phyloP scores from a whole-genome alignment of 2,329 filamentous ascomycete species.

The Nectriaceae sp. region DNA sequence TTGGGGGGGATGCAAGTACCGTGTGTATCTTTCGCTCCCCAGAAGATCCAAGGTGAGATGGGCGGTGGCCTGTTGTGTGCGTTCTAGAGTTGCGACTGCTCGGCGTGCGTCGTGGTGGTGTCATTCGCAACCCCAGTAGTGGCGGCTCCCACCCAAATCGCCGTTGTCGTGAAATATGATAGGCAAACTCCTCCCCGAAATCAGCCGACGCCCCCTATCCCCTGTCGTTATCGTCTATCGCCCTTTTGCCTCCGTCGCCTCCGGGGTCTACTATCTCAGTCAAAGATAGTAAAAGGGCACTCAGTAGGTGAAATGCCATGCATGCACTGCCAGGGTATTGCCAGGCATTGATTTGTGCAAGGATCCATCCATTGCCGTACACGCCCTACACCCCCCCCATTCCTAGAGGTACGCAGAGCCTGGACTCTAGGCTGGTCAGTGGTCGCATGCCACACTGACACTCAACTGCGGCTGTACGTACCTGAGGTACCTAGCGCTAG shows the following conservation, averaged over 20 bases:
- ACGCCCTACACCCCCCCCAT: too few species aligned
- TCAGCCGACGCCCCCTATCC: constrained; percentile 12
- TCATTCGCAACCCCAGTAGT: constrained; percentile 10
- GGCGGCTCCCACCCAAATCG: not conserved
- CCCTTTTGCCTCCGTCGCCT: constrained; percentile 1
- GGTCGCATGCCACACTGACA: constrained; percentile 13
- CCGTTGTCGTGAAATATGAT: not conserved
- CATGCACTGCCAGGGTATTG: too few species aligned
- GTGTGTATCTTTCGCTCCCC: too few species aligned
- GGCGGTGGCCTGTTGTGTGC: constrained; percentile 19
- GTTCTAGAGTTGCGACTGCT: constrained; percentile 20
- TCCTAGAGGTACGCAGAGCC: too few species aligned
- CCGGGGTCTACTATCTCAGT: too few species aligned
- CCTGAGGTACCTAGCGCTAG: constrained; percentile 21
- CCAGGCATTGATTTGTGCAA: too few species aligned
- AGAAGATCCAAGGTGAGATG: too few species aligned
- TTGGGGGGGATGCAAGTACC: not conserved
- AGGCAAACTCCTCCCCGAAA: constrained; percentile 11
- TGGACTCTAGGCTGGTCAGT: not conserved
- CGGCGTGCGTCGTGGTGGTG: constrained; percentile 17
- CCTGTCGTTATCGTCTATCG: constrained; percentile 1
- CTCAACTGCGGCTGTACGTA: constrained; percentile 29
- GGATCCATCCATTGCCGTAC: too few species aligned
- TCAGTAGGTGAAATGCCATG: too few species aligned
- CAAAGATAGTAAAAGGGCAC: too few species aligned